A percentile compares a stretch with the other conserved stretches of the same genome.
Evolutionary conservation across 345 rosid genomes (phyloP).

Genomic region (Aquilaria yunnanensis): DNA sequence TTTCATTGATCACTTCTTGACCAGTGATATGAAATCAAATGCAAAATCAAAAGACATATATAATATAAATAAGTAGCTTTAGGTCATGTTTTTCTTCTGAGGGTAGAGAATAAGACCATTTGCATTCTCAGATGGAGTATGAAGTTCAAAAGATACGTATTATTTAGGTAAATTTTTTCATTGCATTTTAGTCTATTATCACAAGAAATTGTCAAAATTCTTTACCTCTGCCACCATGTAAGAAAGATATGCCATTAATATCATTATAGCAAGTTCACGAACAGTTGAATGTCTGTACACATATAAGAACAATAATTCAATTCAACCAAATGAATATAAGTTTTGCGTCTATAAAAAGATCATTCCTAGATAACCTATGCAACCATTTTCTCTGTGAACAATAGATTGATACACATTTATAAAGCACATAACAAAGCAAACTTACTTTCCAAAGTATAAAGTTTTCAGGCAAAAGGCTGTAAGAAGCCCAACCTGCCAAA

Average conservation of each 20-base stretch:
- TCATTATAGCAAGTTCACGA: conserved; percentile 70
- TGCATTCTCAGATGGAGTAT: too few species aligned
- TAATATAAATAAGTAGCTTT: too few species aligned
- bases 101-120: too few species aligned
- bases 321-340: neutral
- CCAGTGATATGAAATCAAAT: neutral
- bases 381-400: neutral
- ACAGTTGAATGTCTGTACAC: conserved; percentile 63
- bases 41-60: neutral
- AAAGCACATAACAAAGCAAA: neutral
- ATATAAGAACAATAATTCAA: conserved; percentile 2
- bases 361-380: too few species aligned
- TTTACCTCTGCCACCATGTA: conserved; percentile 85
- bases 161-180: too few species aligned
- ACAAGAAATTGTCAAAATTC: too few species aligned
- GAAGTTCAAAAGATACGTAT: too few species aligned
- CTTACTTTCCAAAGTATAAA: conserved; percentile 65
- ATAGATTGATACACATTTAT: too few species aligned
- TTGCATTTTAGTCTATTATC: too few species aligned
- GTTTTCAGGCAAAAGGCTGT: conserved; percentile 58
- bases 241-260: conserved; percentile 84
- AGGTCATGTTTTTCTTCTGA: too few species aligned
- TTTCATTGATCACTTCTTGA: neutral
- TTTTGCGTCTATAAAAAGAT: neutral
- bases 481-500: conserved; percentile 61